Percentiles rank a stretch among this genome's conserved stretches.
Evolutionary conservation across 1,284 basidiomycete genomes (phyloP).

Genomic region (Ganoderma resinaceum): DNA sequence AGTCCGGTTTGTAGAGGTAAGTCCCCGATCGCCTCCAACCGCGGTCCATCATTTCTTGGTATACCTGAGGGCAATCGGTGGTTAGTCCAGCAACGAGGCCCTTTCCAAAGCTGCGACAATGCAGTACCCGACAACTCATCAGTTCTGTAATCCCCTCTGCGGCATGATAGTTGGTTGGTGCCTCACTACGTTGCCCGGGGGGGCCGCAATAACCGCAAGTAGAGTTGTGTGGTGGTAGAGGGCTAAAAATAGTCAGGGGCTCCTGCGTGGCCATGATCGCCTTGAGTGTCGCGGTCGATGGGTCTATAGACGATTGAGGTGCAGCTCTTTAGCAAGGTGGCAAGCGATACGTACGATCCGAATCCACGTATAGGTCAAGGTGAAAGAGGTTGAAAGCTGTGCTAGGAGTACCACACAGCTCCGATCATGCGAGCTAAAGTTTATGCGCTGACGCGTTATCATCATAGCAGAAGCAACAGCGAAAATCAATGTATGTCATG

Average conservation of each 20-base stretch:
- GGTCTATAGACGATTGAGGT: background rate
- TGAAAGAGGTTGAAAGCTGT: background rate
- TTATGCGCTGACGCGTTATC: background rate
- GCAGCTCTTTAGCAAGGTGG: background rate
- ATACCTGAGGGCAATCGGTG: slow-evolving; percentile 51
- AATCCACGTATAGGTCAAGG: background rate
- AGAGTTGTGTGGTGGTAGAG: slow-evolving; percentile 33
- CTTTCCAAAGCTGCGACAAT: too few species aligned
- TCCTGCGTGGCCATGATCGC: slow-evolving; percentile 2
- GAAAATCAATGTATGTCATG: background rate
- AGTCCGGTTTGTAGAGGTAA: slow-evolving; percentile 86
- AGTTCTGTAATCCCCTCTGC: slow-evolving; percentile 45
- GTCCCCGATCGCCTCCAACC: slow-evolving; percentile 91
- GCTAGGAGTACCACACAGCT: background rate
- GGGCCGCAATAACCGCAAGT: slow-evolving; percentile 53
- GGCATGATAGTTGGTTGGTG: slow-evolving; percentile 43
- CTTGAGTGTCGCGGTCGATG: background rate
- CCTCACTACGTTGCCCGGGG: slow-evolving; percentile 44
- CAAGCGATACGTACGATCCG: background rate
- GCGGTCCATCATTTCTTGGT: slow-evolving; percentile 84
- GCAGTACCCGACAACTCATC: slow-evolving; percentile 58
- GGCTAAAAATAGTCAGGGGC: slow-evolving; percentile 33
- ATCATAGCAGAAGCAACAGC: background rate
- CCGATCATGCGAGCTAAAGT: background rate
- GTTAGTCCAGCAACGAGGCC: background rate